phyloP scores from a whole-genome alignment of 441 rosid species.

The Euphorbia schlechtendalii region DNA sequence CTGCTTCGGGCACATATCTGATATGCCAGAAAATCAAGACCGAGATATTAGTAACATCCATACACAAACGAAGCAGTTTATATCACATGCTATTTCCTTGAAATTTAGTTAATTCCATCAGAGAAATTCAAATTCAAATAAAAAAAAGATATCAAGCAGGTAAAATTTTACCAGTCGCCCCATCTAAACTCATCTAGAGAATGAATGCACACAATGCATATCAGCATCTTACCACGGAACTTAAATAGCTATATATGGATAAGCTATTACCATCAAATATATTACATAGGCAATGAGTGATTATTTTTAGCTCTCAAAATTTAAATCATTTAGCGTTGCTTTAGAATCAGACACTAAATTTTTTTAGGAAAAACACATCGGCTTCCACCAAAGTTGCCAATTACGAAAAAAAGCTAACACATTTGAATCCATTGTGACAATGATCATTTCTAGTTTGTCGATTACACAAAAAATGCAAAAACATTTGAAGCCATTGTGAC shows the following conservation, averaged over 20 bases:
- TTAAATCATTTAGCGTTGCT: background rate
- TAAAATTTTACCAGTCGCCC: background rate
- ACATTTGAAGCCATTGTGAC: background rate
- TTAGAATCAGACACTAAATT: background rate
- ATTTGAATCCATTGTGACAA: too few relatives aligned
- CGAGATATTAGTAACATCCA: background rate
- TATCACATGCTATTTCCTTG: background rate
- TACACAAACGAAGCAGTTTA: background rate
- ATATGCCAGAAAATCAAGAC: constrained; percentile 6
- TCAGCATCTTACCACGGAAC: background rate
- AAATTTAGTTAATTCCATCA: too few relatives aligned
- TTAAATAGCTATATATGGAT: background rate
- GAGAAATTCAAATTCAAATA: background rate
- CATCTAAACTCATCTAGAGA: background rate
- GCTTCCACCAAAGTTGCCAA: too few relatives aligned
- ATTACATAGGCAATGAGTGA: background rate
- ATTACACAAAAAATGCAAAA: constrained; percentile 2
- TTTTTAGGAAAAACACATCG: background rate
- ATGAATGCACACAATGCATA: background rate
- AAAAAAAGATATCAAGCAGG: background rate
- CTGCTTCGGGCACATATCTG: constrained; percentile 30
- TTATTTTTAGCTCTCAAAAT: background rate
- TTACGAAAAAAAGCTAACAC: too few relatives aligned
- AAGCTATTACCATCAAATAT: background rate
- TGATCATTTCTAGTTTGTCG: background rate